These are phyloP conservation scores for Pythium aristosporum DNA, from an alignment of 352 stramenopile genomes.

Conservation along the genomic window DNA sequence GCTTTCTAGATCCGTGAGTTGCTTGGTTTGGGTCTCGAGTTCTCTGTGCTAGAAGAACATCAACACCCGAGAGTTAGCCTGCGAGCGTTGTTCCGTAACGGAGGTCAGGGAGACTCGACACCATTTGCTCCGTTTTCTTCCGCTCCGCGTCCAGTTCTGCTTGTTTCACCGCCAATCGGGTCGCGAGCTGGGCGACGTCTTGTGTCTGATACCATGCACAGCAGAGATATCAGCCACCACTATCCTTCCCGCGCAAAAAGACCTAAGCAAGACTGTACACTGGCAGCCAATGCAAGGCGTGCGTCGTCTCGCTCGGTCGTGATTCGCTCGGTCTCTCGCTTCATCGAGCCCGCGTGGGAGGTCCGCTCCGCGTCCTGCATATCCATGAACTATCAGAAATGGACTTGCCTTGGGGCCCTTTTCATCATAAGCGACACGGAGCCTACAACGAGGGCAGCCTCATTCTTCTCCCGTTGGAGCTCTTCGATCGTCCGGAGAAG, in stretches of 20 bases:
- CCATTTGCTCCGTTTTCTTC: not conserved
- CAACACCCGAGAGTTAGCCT: not conserved
- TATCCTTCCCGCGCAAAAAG: not conserved
- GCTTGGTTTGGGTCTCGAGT: not conserved
- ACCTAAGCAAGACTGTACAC: conserved; percentile 2
- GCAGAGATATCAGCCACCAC: not conserved
- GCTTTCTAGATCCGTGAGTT: not conserved
- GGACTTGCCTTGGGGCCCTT: no score
- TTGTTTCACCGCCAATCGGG: conserved; percentile 11
- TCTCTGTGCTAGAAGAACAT: not conserved
- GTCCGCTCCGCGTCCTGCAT: conserved; percentile 1
- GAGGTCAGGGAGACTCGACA: not conserved
- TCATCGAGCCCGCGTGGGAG: not conserved
- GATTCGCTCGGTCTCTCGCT: conserved; percentile 7
- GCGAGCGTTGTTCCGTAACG: not conserved
- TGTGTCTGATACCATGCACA: not conserved
- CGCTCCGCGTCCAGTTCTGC: conserved; percentile 8
- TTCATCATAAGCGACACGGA: not conserved
- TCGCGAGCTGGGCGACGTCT: conserved; percentile 8
- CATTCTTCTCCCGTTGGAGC: not conserved
- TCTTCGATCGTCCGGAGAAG: conserved; percentile 9
- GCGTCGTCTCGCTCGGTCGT: conserved; percentile 11
- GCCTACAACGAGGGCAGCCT: conserved; percentile 1
- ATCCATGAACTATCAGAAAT: not conserved
- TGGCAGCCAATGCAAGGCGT: not conserved